A percentile compares a stretch with the other conserved stretches of the same genome.
phyloP scores from a whole-genome alignment of 192 early-diverging fungal genomes.

The Chytriomyces sp. region DNA sequence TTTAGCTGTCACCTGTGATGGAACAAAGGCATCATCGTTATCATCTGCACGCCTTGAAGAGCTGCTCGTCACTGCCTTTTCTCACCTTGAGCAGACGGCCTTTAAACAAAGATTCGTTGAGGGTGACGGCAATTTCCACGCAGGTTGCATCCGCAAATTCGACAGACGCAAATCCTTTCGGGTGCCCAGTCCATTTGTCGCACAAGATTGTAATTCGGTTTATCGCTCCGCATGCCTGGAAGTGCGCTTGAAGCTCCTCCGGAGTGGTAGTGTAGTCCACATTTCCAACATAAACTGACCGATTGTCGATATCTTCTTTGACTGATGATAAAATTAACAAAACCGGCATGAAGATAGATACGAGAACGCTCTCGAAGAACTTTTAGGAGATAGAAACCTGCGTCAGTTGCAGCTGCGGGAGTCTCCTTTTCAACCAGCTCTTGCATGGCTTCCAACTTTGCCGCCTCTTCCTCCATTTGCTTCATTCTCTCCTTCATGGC shows the following conservation, averaged over 20 bases:
- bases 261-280: slow-evolving; percentile 95
- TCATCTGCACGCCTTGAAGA: no score
- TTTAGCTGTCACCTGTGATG: slow-evolving; percentile 78
- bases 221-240: slow-evolving; percentile 93
- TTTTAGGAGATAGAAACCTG: no score
- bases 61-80: not conserved
- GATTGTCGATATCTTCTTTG: slow-evolving; percentile 76
- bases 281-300: slow-evolving; percentile 96
- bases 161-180: slow-evolving; percentile 82
- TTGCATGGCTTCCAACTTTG: slow-evolving; percentile 78
- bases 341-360: no score
- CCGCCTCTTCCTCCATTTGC: slow-evolving; percentile 87
- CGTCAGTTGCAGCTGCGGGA: slow-evolving; percentile 22
- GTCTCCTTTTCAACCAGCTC: slow-evolving; percentile 76
- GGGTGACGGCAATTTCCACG: slow-evolving; percentile 79
- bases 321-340: not conserved
- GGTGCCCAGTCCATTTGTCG: slow-evolving; percentile 86
- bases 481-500: slow-evolving; percentile 78
- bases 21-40: no score
- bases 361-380: no score
- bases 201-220: slow-evolving; percentile 96
- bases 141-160: slow-evolving; percentile 88
- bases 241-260: slow-evolving; percentile 93
- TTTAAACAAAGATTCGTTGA: slow-evolving; percentile 91
- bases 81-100: slow-evolving; percentile 80